These are phyloP conservation scores for Pulveroboletus sp. DNA, from an alignment of 768 basidiomycete species.

Conservation along the genomic window DNA sequence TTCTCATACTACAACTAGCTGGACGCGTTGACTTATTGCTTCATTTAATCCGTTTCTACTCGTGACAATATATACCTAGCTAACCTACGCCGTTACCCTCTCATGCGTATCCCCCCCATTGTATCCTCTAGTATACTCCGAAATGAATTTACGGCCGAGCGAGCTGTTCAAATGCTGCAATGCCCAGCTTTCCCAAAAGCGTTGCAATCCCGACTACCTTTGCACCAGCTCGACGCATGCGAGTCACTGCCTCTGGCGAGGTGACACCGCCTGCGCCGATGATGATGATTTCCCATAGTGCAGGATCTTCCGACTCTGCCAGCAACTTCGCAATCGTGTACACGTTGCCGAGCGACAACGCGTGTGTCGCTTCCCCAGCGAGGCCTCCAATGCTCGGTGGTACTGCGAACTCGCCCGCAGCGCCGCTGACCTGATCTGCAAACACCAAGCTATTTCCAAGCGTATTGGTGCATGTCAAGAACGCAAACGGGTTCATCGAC, in stretches of 20 bases:
- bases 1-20: conserved; percentile 19
- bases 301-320: conserved; percentile 33
- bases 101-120: conserved; percentile 1
- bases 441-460: conserved; percentile 68
- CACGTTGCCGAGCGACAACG: conserved; percentile 77
- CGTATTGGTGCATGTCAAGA: conserved; percentile 78
- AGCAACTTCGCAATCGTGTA: conserved; percentile 55
- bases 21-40: conserved; percentile 24
- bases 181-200: conserved; percentile 49
- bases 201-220: conserved; percentile 63
- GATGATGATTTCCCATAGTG: conserved; percentile 48
- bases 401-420: conserved; percentile 45
- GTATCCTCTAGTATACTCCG: conserved; percentile 11
- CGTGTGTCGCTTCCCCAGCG: conserved; percentile 71
- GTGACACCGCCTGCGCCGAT: conserved; percentile 85
- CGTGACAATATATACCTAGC: conserved; percentile 10
- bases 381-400: conserved; percentile 66
- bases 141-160: conserved; percentile 6
- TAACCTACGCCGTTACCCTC: conserved; percentile 17
- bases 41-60: conserved; percentile 16
- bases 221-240: conserved; percentile 78
- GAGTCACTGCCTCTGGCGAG: conserved; percentile 47
- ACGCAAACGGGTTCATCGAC: conserved; percentile 52
- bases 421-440: conserved; percentile 42
- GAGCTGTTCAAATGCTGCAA: conserved; percentile 48